Evolutionary conservation across 176 grass and related monocot genomes (phyloP).

Genomic region (Oryza longistaminata): DNA sequence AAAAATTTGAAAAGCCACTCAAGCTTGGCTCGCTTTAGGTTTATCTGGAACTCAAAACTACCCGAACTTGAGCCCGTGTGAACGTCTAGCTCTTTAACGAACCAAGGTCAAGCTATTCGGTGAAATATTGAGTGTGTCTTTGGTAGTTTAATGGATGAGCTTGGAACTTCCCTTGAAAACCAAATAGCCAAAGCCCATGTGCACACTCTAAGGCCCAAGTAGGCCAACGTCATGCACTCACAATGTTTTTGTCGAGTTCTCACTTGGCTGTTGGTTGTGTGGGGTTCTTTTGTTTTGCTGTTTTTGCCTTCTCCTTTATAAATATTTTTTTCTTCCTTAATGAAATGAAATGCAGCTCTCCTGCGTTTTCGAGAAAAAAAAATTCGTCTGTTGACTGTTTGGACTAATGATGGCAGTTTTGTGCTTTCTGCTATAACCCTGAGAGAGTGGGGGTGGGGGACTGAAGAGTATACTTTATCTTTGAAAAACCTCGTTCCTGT

Average conservation of each 20-base stretch:
- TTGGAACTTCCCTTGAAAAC: background rate
- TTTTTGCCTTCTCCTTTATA: too few species aligned
- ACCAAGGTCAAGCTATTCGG: background rate
- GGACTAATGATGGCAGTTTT: conserved; percentile 1
- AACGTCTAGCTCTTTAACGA: background rate
- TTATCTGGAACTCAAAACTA: background rate
- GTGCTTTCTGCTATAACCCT: conserved; percentile 26
- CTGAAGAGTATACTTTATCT: background rate
- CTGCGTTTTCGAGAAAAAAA: too few species aligned
- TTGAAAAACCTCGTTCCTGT: background rate
- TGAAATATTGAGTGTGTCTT: background rate
- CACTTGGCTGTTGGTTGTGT: too few species aligned
- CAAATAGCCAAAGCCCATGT: background rate
- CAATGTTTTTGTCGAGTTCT: background rate
- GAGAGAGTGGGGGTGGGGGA: background rate
- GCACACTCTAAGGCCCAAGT: background rate
- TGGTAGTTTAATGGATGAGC: background rate
- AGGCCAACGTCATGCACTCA: background rate
- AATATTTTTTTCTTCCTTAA: too few species aligned
- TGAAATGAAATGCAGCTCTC: too few species aligned
- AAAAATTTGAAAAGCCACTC: background rate
- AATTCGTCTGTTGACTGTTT: conserved; percentile 19
- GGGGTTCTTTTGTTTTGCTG: too few species aligned
- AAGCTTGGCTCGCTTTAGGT: background rate
- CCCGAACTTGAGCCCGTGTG: background rate